Evolutionary conservation across 257 asterid genomes (phyloP), one percentile per base, ranked within the genome.

Genomic region (Gentiana macrophylla): DNA sequence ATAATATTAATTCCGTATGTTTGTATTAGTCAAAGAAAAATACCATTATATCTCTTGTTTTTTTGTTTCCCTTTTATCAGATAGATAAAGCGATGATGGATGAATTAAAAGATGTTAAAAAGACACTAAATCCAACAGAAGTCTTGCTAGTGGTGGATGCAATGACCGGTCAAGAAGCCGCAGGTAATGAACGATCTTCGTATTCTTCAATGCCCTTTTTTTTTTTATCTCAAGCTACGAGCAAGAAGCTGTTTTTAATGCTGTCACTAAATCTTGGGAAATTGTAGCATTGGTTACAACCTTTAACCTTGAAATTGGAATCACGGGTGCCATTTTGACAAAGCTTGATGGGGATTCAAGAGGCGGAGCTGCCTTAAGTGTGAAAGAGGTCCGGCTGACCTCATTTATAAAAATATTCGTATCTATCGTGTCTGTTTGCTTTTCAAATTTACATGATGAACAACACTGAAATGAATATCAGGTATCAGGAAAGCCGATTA

Each of bases 141-240:
- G 94, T 87, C 63, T 70, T 91, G 67, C 98, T 91, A 67, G 97
- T 91, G 56, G 98, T 91, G 69, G 98, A 91, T 72, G 98, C 98
- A 63, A 91, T 91, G 98, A 91, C 97, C 70, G 98, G 98, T 64
- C 98, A 91, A 83, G 97, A 91, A 84, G 96, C 98, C 75, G 97
- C 97, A 69, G 94, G 97, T 37, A 57, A 41, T 49, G 35, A 57
- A 41, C 32, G 35, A 15, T 37, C 43, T 38, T 37, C 1, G 35
- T 44, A 10, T 8, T 43, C 10, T 52, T 8, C 32, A 4, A n/a
- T 59, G 45, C 8, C 48, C 2, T 59, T 45, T 32, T 5, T 15
- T 15, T 24, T 24, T 24, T 36, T 12, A 36, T n/a, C n/a, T n/a
- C 24, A 13, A 43, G 59, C 35, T 53, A 24, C 24, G 24, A 24